A percentile compares a stretch with the other conserved stretches of the same genome.
These are phyloP conservation scores for Takashimella koratensis DNA, from an alignment of 1,284 basidiomycete genomes.

Conservation along the genomic window DNA sequence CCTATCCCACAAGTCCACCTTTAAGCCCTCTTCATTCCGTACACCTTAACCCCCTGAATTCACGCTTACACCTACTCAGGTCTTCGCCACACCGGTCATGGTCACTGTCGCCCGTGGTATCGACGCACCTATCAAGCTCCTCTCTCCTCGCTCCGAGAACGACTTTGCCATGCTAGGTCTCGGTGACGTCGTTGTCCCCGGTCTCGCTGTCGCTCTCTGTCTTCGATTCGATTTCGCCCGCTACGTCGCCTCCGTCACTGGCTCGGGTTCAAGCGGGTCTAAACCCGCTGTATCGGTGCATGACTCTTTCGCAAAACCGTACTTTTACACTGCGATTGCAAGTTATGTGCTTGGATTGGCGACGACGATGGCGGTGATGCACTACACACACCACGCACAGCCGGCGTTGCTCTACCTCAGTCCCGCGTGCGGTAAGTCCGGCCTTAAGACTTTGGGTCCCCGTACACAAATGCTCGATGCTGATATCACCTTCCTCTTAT, in stretches of 20 bases:
- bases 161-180: conserved; percentile 90
- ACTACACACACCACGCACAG: conserved; percentile 72
- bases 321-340: conserved; percentile 68
- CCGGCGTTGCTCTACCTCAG: conserved; percentile 86
- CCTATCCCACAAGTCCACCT: not conserved
- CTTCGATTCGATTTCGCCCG: conserved; percentile 76
- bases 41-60: no score
- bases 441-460: no score
- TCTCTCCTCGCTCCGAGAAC: conserved; percentile 68
- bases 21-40: no score
- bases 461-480: not conserved
- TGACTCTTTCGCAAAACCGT: conserved; percentile 61
- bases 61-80: no score
- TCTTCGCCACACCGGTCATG: conserved; percentile 58
- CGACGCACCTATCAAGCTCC: conserved; percentile 89
- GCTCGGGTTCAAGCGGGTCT: not conserved
- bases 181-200: conserved; percentile 63
- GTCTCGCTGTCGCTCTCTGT: conserved; percentile 82
- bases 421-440: conserved; percentile 61
- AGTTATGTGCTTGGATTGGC: conserved; percentile 77
- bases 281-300: conserved; percentile 1
- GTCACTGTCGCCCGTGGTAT: conserved; percentile 86
- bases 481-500: conserved; percentile 29
- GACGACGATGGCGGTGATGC: conserved; percentile 85
- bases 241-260: conserved; percentile 19